Evolutionary conservation across 805 yeast genomes (phyloP), one percentile per base, ranked within the genome.

Genomic region (Metschnikowia shivogae): DNA sequence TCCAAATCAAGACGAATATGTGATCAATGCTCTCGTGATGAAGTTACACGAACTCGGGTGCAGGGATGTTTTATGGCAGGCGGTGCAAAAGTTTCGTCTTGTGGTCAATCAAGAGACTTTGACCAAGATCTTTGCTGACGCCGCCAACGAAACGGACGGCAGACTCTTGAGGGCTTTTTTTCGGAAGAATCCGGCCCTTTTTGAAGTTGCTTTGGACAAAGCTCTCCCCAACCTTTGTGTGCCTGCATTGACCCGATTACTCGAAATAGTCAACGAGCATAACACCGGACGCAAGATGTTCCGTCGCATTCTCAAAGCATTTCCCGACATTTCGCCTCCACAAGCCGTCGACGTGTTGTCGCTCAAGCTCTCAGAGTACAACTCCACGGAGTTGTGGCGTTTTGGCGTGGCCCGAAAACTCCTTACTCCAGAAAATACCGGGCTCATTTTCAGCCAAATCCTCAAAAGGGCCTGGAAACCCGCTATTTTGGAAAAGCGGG

Each of bases 311-410:
- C 39, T 22, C 26, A 22, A 22, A 22, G 6, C 26, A 22, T 22
- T 22, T 22, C 26, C 26, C 8, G 26, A 22, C 6, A 22, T 22
- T 22, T 7, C 8, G 26, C 8, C 26, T 6, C 8, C 26, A 22
- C 11, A 10, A 22, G 4, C 29, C 14, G 4, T 39, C 4, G 8
- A 30, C 5, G 26, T 51, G 9, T 13, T 39, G 19, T 24, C 12
- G 6, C 26, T 33, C 30, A 14, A 30, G 9, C 43, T 47, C 22
- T 42, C 55, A 6, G 52, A 48, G 28, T 46, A 48, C 31, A 52
- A 46, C 17, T 29, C 46, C 28, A 44, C 48, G 22, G 53, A 53
- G 31, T 20, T 53, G 4, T 47, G 52, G 55, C 33, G 53, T 29
- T 53, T 48, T 13, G 47, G 50, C 5, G 24, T 56, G 17, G 34